Evolutionary conservation across 768 basidiomycete species (phyloP).

Genomic region (Piloderma croceum): DNA sequence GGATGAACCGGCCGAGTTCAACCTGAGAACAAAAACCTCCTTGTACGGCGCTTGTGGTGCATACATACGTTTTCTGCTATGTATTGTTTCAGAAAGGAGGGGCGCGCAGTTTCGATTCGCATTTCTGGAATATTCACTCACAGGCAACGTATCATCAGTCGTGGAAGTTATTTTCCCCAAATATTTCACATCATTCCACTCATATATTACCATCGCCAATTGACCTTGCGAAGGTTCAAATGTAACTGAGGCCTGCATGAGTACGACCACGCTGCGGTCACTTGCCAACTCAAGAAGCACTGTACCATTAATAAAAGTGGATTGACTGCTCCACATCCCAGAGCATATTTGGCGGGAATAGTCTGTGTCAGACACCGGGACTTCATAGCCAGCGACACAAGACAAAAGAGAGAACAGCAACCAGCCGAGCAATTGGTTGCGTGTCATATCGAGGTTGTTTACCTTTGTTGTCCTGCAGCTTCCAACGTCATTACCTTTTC

Average conservation of each 20-base stretch:
- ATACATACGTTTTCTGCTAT: constrained; percentile 88
- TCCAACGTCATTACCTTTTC: not conserved
- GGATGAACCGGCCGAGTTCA: constrained; percentile 86
- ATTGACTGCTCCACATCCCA: constrained; percentile 84
- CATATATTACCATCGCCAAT: constrained; percentile 91
- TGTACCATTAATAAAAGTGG: constrained; percentile 80
- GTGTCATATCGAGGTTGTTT: too few relatives aligned
- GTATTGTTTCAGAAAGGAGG: constrained; percentile 12
- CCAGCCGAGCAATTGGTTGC: constrained; percentile 1
- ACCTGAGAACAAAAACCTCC: constrained; percentile 62
- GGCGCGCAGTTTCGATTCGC: too few relatives aligned
- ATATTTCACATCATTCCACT: constrained; percentile 85
- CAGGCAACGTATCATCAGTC: constrained; percentile 53
- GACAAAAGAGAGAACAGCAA: constrained; percentile 29
- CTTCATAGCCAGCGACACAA: constrained; percentile 48
- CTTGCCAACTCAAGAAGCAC: constrained; percentile 11
- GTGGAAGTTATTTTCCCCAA: constrained; percentile 66
- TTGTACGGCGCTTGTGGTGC: constrained; percentile 75
- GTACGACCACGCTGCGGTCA: constrained; percentile 4
- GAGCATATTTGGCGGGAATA: constrained; percentile 88
- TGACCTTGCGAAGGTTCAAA: constrained; percentile 85
- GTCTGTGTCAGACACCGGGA: constrained; percentile 68
- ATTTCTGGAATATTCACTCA: constrained; percentile 39
- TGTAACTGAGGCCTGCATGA: constrained; percentile 44
- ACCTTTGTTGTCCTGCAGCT: too few relatives aligned